Conservation (phyloP, 2,329 filamentous ascomycete genomes). For the Claviceps maximensis region DNA sequence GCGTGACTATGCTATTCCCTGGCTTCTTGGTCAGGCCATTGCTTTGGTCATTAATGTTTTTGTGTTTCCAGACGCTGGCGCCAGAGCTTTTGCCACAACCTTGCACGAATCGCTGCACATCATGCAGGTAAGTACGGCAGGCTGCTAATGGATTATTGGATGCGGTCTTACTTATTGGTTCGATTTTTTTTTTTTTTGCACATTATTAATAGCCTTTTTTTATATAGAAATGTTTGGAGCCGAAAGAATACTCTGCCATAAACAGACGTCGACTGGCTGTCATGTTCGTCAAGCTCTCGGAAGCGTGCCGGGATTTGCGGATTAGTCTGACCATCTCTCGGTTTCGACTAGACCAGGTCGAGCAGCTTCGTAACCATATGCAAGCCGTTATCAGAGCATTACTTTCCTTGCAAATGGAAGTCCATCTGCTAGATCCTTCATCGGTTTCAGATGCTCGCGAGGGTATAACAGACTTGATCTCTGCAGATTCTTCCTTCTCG, state of each 20-base stretch:
- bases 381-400: constrained; percentile 41
- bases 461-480: constrained; percentile 9
- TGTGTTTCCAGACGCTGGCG: constrained; percentile 42
- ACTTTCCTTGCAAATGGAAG: constrained; percentile 37
- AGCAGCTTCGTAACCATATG: constrained; percentile 37
- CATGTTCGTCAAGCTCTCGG: constrained; percentile 41
- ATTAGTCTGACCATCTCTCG: constrained; percentile 43
- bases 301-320: constrained; percentile 41
- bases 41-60: constrained; percentile 33
- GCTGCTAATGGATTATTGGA: neutral
- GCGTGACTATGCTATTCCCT: constrained; percentile 39
- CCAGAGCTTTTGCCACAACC: constrained; percentile 34
- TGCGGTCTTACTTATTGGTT: neutral
- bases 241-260: constrained; percentile 16
- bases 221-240: constrained; percentile 20
- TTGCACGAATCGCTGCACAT: constrained; percentile 33
- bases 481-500: neutral
- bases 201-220: neutral
- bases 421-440: constrained; percentile 27
- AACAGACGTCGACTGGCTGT: constrained; percentile 32
- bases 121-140: constrained; percentile 26
- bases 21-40: constrained; percentile 41
- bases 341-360: constrained; percentile 36
- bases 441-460: constrained; percentile 8
- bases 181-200: neutral